Percentiles rank a stretch among this genome's conserved stretches.
Conservation (phyloP, 495 filamentous ascomycete species). For the Hyphodiscus hymeniophilus region DNA sequence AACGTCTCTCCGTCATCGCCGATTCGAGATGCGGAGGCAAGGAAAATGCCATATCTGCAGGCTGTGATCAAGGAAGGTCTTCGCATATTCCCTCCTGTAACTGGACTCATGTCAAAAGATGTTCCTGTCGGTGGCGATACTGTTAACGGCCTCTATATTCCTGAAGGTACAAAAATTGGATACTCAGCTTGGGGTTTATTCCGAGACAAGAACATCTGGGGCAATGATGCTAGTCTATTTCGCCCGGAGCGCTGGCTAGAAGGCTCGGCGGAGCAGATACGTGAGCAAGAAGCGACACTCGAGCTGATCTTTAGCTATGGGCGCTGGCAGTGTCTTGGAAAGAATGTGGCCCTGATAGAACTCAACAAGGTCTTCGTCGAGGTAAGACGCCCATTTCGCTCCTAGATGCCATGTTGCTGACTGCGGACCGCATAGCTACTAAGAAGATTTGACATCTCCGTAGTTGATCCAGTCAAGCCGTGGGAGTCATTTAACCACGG, state of each 20-base stretch:
- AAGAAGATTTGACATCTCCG: conserved; percentile 2
- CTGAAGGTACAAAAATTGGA: conserved; percentile 49
- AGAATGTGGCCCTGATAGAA: conserved; percentile 29
- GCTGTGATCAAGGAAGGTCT: conserved; percentile 45
- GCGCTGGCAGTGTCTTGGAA: conserved; percentile 26
- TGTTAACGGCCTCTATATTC: conserved; percentile 44
- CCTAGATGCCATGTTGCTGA: neutral
- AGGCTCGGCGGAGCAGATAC: conserved; percentile 18
- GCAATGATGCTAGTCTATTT: conserved; percentile 36
- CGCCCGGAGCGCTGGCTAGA: conserved; percentile 47
- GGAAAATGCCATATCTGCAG: conserved; percentile 40
- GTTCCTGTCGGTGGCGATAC: conserved; percentile 44
- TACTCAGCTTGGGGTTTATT: conserved; percentile 20
- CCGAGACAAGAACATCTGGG: conserved; percentile 31
- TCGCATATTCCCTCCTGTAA: conserved; percentile 33
- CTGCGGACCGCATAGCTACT: neutral
- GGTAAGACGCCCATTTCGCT: conserved; percentile 24
- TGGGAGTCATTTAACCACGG: neutral
- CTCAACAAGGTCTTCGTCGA: conserved; percentile 47
- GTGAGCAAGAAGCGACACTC: conserved; percentile 26
- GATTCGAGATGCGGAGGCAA: conserved; percentile 32
- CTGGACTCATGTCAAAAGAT: conserved; percentile 30
- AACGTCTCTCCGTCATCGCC: conserved; percentile 24
- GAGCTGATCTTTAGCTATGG: conserved; percentile 34
- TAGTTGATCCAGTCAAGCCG: conserved; percentile 1